Base-by-base conservation (phyloP, 2,329 filamentous ascomycete genomes). In the Akanthomyces uredinophilus region DNA sequence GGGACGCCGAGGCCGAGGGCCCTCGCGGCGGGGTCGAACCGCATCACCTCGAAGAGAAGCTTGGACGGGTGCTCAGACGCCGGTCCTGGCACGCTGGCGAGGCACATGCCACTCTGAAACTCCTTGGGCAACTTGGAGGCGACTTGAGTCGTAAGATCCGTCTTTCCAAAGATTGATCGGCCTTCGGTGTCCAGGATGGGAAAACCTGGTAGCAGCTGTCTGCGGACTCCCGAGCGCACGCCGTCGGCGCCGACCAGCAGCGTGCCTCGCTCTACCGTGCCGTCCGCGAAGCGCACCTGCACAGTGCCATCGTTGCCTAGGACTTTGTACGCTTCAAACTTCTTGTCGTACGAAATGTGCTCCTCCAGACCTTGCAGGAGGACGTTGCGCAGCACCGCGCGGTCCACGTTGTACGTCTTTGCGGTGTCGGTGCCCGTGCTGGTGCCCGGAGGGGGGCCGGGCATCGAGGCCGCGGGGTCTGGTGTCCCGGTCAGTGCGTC, bases 231-330 rank as follows among this genome's bases (percentile, higher is more conserved):
- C 20, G 73, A 78, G 22, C 72, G 66, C 16, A 70, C 67, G 7
- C 76, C 77, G 64, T 79, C 75, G 2, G 75, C 74, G 11, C 75
- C 76, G 16, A 79, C 68, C 2, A 79, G 66, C 6, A 78, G 63
- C 7, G 66, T 64, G 0, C 74, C 75, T 1, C 64, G 60, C 24
- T 70, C 70, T 3, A 59, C 63, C 0, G 70, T 69, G 1, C 74
- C 74, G 52, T 77, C 75, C 0, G 66, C 58, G 61, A 78, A 78
- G 43, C 64, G 49, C 1, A 68, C 74, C 16, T 63, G 60, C 5
- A 74, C 65, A 1, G 63, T 65, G n/a, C 32, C 32, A 8, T 43
- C 52, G 7, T 65, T 63, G 2, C 54, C 29, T 1, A 46, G 55
- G 4, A 63, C 41, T 20, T 63, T 41, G 44, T 70, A 69, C 2